These are phyloP conservation scores for Solanum chilense DNA, from an alignment of 257 asterid genomes.

Conservation along the genomic window DNA sequence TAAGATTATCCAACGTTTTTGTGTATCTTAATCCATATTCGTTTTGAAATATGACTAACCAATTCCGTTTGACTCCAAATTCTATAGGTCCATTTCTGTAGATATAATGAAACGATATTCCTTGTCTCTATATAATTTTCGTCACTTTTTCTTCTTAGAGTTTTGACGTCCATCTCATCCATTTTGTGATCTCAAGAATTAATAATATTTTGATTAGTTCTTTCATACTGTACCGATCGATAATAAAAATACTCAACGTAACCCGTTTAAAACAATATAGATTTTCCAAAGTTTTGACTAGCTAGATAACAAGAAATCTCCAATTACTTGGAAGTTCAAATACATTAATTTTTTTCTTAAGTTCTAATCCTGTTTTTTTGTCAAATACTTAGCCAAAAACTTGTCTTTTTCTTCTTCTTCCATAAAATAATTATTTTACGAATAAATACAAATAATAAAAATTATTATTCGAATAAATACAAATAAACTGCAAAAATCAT, in stretches of 20 bases:
- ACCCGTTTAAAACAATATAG: not conserved
- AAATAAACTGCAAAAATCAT: not conserved
- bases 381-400: conserved; percentile 4
- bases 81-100: not conserved
- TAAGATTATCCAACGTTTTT: not conserved
- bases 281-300: not conserved
- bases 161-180: not conserved
- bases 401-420: not conserved
- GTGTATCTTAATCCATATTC: too few relatives aligned
- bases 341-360: not conserved
- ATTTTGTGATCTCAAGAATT: not conserved
- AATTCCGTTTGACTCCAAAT: not conserved
- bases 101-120: too few relatives aligned
- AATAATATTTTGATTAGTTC: not conserved
- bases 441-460: not conserved
- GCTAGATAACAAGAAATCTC: not conserved
- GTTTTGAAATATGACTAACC: not conserved
- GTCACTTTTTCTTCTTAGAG: too few relatives aligned
- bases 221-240: fast-evolving
- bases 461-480: not conserved
- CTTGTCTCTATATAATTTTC: too few relatives aligned
- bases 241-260: not conserved
- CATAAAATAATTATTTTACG: not conserved
- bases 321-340: not conserved
- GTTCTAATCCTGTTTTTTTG: conserved; percentile 26